phyloP scores from a whole-genome alignment of 306 rosid species.

The Cucurbita pepo region DNA sequence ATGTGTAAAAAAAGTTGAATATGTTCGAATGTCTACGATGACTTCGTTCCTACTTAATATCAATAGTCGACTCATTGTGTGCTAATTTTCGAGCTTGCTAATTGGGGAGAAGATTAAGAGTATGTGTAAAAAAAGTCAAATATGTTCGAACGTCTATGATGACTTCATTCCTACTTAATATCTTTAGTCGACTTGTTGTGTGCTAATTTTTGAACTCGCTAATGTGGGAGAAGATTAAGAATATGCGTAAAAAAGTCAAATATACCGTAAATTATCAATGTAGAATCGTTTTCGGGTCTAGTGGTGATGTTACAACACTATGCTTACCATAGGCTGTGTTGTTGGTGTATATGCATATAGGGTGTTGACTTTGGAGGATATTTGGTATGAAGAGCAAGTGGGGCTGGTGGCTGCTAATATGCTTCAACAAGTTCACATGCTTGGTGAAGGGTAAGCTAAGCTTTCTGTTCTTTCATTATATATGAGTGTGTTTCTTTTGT shows the following conservation, averaged over 20 bases:
- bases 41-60: not conserved
- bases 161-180: not conserved
- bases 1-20: not conserved
- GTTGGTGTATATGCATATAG: constrained; percentile 19
- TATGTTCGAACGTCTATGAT: not conserved
- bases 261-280: not conserved
- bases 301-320: not conserved
- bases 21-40: not conserved
- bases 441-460: constrained; percentile 65
- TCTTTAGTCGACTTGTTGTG: not conserved
- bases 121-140: not conserved
- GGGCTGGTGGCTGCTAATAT: constrained; percentile 24
- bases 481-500: not conserved
- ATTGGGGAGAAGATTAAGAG: not conserved
- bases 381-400: constrained; percentile 44
- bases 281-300: not conserved
- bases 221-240: not conserved
- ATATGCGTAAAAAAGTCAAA: not conserved
- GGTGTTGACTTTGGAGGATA: constrained; percentile 59
- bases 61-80: not conserved
- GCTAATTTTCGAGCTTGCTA: not conserved
- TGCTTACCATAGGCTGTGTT: not conserved
- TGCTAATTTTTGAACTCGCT: not conserved
- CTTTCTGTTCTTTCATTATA: not conserved
- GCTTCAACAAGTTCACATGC: constrained; percentile 43